Base-by-base conservation (phyloP, 164 flowering plant genomes). In the Tetrastigma voinierianum region DNA sequence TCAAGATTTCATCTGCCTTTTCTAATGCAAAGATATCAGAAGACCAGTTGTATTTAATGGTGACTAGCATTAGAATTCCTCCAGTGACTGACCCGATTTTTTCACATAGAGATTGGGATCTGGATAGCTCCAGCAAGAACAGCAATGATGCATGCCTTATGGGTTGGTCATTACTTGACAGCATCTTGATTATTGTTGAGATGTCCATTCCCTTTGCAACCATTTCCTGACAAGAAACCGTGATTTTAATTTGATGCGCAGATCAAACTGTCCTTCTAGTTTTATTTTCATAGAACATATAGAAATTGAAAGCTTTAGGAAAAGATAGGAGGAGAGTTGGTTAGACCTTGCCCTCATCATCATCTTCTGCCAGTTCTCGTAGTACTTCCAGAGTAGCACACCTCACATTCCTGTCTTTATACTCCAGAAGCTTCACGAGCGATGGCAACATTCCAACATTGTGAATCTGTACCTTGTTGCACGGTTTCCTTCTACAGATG, bases 61-160 rank as follows among this genome's bases (percentile, higher is more conserved):
- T 83, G 70, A 87, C 83, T 65, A 90, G 86, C 74, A 80, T 69
- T 72, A 88, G 74, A 62, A 90, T 88, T n/a, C 73, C 86, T 49
- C 96, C 96, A n/a, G 86, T 16, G 86, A 63, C 77, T 12, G 76
- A 77, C 53, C 90, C 90, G 49, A 88, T 80, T 47, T 62, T 79
- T 79, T 81, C 80, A 69, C 82, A 77, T 57, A 87, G 44, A 25
- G 51, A 62, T 44, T 75, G 71, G 1, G 82, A 75, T n/a, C 11
- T 76, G 16, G 96, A 86, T n/a, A 90, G 87, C 81, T 87, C 90
- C 54, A 81, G 79, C 71, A 90, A 58, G 46, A 88, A n/a, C n/a
- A 88, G 74, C 75, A 84, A 74, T 57, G 89, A 59, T 67, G 84
- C 78, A 69, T 84, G 87, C 65, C 75, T 77, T 47, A 81, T 70